Evolutionary conservation across 106 monocot species (phyloP), one percentile per base, ranked within the genome.

Genomic region (Cymbidium sinense): DNA sequence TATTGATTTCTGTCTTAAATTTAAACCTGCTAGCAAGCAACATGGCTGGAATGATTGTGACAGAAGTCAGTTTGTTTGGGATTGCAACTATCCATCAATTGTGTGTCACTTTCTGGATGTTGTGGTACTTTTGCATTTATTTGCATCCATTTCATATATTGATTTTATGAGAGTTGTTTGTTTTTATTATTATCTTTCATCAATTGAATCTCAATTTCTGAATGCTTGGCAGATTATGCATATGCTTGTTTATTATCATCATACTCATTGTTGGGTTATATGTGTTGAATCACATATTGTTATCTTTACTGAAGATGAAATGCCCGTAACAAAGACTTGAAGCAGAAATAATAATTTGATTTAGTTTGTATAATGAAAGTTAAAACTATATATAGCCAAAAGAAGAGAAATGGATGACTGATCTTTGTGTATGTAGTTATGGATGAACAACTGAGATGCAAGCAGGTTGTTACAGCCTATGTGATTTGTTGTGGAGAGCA

Each of bases 191-290:
- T n/a, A 58, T 5, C 55, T 58, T 58, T 21, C 23, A 58, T 58
- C 55, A 58, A 13, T 58, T 58, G 55, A 58, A n/a, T 58, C 23
- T 20, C 55, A 47, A 4, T 58, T n/a, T 21, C 55, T 23, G 23
- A 58, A 58, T n/a, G 21, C n/a, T 9, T 58, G n/a, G 55, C 55
- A 0, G 4, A n/a, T 58, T 6, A 20, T 58, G 55, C 55, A 58
- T n/a, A 58, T 23, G 23, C 55, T n/a, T n/a, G 55, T n/a, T 58
- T 58, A 58, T 58, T 58, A 58, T 58, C 55, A 58, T 58, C n/a
- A 4, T 5, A 23, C 55, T n/a, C 55, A 3, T 58, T 58, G n/a
- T n/a, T 5, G 5, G 55, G 55, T 58, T 58, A 23, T 58, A 58
- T n/a, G n/a, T n/a, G n/a, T n/a, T n/a, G n/a, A n/a, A n/a, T n/a